Evolutionary conservation across 2,329 filamentous ascomycete species (phyloP).

Genomic region (Aphanoascus verrucosus): DNA sequence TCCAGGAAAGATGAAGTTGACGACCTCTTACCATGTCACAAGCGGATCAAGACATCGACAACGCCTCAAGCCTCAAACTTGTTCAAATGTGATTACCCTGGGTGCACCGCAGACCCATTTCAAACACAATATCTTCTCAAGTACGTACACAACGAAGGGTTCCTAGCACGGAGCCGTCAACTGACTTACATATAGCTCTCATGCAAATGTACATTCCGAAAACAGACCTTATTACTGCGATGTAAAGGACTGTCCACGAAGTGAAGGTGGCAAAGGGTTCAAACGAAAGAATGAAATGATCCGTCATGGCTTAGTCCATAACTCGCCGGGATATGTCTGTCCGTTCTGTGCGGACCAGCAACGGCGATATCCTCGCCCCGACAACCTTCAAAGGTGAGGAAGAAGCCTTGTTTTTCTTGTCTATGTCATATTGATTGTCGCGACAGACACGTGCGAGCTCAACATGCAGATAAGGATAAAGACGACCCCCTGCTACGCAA

Average conservation of each 20-base stretch:
- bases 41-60: constrained; percentile 20
- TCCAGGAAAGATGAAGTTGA: constrained; percentile 15
- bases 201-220: constrained; percentile 52
- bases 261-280: constrained; percentile 55
- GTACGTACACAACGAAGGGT: constrained; percentile 32
- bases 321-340: constrained; percentile 89
- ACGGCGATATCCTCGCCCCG: constrained; percentile 87
- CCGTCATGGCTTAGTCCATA: constrained; percentile 76
- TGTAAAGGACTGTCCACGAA: constrained; percentile 46
- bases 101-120: constrained; percentile 49
- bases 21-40: not conserved
- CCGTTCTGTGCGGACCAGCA: constrained; percentile 91
- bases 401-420: too few species aligned
- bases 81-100: constrained; percentile 46
- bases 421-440: not conserved
- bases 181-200: constrained; percentile 29
- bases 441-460: constrained; percentile 78
- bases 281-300: constrained; percentile 63
- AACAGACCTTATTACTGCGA: constrained; percentile 55
- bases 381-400: constrained; percentile 81
- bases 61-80: constrained; percentile 22
- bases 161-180: not conserved
- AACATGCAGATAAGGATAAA: constrained; percentile 81
- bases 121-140: constrained; percentile 56
- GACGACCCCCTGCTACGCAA: constrained; percentile 72